Conservation (phyloP, 805 yeast species). For the Candida quercuum region DNA sequence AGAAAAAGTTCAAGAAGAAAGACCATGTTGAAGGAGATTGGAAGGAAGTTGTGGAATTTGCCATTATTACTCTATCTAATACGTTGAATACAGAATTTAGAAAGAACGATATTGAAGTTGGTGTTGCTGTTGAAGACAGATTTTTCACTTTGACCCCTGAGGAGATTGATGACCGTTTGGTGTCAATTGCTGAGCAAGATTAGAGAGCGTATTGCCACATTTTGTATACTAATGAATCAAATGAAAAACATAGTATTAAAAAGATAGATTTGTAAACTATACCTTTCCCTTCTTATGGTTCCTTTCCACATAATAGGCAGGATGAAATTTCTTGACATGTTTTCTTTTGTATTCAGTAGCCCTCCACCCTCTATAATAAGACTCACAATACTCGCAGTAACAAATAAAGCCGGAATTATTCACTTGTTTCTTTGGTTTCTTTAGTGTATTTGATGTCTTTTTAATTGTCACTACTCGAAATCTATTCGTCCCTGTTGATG, state of each 20-base stretch:
- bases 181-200: conserved; percentile 95
- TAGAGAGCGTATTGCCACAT: conserved; percentile 29
- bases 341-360: not conserved
- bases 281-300: not conserved
- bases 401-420: not conserved
- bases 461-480: not conserved
- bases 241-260: too few relatives aligned
- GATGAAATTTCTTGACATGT: not conserved
- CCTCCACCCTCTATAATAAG: not conserved
- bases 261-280: too few relatives aligned
- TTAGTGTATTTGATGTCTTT: too few relatives aligned
- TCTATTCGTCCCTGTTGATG: not conserved
- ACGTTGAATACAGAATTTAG: conserved; percentile 90
- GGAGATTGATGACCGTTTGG: conserved; percentile 90
- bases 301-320: not conserved
- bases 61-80: conserved; percentile 79
- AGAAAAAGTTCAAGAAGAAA: conserved; percentile 80
- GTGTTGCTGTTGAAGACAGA: conserved; percentile 69
- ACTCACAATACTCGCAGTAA: not conserved
- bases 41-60: conserved; percentile 85
- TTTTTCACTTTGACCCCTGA: conserved; percentile 74
- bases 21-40: conserved; percentile 73
- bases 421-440: too few relatives aligned
- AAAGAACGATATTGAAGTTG: conserved; percentile 89
- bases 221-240: not conserved